These are phyloP conservation scores for Naganishia vaughanmartiniae DNA, from an alignment of 768 basidiomycete species.

Conservation along the genomic window DNA sequence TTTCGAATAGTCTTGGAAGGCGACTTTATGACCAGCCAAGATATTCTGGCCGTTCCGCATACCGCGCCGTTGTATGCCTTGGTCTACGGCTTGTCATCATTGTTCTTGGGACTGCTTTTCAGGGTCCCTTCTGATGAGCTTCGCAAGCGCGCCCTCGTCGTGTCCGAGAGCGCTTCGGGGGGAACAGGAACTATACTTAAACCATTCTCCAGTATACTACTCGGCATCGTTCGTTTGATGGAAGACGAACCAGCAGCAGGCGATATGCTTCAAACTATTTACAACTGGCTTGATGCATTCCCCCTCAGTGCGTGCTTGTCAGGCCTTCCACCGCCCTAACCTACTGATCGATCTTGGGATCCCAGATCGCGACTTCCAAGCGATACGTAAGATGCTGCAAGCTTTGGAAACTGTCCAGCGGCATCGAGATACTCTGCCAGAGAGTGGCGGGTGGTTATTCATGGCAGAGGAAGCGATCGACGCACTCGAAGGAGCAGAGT, in stretches of 20 bases:
- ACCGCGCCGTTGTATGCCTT: not conserved
- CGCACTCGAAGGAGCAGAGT: slow-evolving; percentile 4
- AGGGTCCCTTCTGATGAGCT: not conserved
- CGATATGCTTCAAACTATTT: not conserved
- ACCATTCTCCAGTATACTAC: too few species aligned
- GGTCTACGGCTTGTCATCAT: not conserved
- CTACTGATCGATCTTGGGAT: too few species aligned
- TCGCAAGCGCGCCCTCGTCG: not conserved
- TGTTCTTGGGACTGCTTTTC: slow-evolving; percentile 21
- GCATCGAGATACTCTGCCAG: not conserved
- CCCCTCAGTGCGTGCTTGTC: not conserved
- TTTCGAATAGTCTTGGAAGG: slow-evolving; percentile 17
- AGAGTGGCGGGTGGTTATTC: too few species aligned
- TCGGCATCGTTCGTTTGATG: too few species aligned
- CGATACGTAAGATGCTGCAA: not conserved
- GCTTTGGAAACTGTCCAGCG: not conserved
- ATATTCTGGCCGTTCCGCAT: not conserved
- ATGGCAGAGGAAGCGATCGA: slow-evolving; percentile 6
- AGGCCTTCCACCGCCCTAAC: not conserved
- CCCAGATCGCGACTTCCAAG: slow-evolving; percentile 20
- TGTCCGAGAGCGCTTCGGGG: not conserved
- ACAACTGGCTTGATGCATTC: not conserved
- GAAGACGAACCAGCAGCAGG: too few species aligned
- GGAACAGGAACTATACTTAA: slow-evolving; percentile 25
- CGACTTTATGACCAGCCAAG: not conserved